Evolutionary conservation across 2,329 filamentous ascomycete genomes (phyloP).

Genomic region (Dactylellina parvicollis): DNA sequence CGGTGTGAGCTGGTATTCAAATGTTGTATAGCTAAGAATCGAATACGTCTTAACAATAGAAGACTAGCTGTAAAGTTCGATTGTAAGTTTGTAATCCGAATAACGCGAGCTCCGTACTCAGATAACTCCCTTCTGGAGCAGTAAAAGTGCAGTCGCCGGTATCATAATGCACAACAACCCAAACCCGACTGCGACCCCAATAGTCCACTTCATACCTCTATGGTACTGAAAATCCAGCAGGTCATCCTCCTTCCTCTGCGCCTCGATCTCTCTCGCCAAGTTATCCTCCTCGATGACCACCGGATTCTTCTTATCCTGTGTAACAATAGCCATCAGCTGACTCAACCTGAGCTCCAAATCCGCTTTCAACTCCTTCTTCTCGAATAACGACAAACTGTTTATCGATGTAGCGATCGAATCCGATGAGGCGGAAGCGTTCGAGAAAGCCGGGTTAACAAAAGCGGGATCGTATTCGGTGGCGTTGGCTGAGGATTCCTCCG

Average conservation of each 20-base stretch:
- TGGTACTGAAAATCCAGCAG: conserved; percentile 32
- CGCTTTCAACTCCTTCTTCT: conserved; percentile 47
- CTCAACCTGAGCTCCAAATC: conserved; percentile 46
- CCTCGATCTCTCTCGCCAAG: conserved; percentile 35
- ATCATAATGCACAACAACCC: conserved; percentile 51
- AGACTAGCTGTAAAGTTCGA: too few species aligned
- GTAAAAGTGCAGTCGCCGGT: conserved; percentile 37
- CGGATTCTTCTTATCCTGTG: conserved; percentile 50
- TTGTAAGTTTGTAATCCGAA: neutral
- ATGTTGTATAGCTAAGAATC: neutral
- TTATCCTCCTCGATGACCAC: conserved; percentile 43
- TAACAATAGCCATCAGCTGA: conserved; percentile 43
- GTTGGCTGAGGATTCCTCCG: conserved; percentile 42
- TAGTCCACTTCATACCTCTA: conserved; percentile 51
- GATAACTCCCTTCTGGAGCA: conserved; percentile 43
- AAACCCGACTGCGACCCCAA: conserved; percentile 40
- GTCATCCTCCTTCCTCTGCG: conserved; percentile 40
- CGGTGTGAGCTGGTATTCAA: too few species aligned
- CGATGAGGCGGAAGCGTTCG: conserved; percentile 27
- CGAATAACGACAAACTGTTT: conserved; percentile 36
- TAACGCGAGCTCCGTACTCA: conserved; percentile 1
- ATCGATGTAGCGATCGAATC: conserved; percentile 45
- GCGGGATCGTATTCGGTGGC: conserved; percentile 1
- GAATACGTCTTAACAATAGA: too few species aligned
- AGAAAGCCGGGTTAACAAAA: conserved; percentile 45